phyloP scores from a whole-genome alignment of 1,284 basidiomycete species.

The Apiotrichum gracile region DNA sequence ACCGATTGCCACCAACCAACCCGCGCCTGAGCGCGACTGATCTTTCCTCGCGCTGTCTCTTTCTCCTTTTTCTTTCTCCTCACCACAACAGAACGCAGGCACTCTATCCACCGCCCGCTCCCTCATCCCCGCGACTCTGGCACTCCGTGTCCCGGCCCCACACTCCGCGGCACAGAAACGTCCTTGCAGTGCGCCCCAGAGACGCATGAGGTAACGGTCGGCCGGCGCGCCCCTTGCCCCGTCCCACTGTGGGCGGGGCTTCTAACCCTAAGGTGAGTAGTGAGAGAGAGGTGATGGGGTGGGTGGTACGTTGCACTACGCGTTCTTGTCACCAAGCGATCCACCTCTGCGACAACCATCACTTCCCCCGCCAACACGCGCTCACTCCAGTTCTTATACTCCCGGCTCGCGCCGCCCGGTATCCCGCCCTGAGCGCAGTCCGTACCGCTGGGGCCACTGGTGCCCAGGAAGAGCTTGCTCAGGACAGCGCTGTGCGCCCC shows the following conservation, averaged over 20 bases:
- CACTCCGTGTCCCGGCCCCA: not conserved
- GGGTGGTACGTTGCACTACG: not conserved
- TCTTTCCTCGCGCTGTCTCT: not conserved
- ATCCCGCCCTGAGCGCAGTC: constrained; percentile 11
- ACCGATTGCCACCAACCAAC: too few species aligned
- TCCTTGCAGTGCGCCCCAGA: constrained; percentile 1
- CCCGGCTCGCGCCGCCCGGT: constrained; percentile 3
- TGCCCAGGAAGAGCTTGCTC: constrained; percentile 7
- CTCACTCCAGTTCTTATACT: constrained; percentile 15
- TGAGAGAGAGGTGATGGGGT: too few species aligned
- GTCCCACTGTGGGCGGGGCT: constrained; percentile 1
- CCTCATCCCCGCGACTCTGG: not conserved
- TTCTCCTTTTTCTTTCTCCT: not conserved
- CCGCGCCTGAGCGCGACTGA: too few species aligned
- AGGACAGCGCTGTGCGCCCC: constrained; percentile 12
- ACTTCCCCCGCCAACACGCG: too few species aligned
- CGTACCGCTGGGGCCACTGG: constrained; percentile 8
- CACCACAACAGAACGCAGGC: constrained; percentile 1
- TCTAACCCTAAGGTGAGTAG: constrained; percentile 17
- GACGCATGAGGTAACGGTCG: constrained; percentile 1
- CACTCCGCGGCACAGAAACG: not conserved
- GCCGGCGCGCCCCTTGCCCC: not conserved
- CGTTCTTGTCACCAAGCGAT: too few species aligned
- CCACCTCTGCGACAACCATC: too few species aligned
- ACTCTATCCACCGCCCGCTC: not conserved